Base-by-base conservation (phyloP, 352 stramenopile genomes). In the Phytophthora melonis region DNA sequence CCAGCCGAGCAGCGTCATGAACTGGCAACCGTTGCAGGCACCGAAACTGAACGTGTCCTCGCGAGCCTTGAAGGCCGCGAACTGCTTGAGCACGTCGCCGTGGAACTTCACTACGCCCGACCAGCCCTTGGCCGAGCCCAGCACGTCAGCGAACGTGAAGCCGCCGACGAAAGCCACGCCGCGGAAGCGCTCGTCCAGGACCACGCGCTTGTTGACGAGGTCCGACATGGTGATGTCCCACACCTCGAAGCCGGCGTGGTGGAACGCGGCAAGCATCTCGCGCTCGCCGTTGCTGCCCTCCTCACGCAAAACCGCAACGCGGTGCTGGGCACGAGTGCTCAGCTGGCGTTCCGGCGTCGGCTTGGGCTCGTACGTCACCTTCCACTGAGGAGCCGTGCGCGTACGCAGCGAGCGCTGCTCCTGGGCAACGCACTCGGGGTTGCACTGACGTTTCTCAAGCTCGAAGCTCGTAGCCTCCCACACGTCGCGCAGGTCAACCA, bases 391-490 rank as follows among this genome's bases (percentile, higher is more conserved):
- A 11, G 82, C 77, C 18, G 85, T 88, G 54, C 97, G 91, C 54
- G 77, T 87, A 55, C 95, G 94, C 25, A 99, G 78, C 23, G 89
- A 93, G 25, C 88, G 86, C 77, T 98, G 87, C 84, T 99, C 98
- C 79, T 98, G 83, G 8, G 84, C 87, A 10, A 99, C 97, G 74
- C 97, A 99, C 21, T 95, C 88, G 6, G 94, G 97, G 86, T 99
- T 98, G 81, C 97, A 92, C 81, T 99, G 98, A 57, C 94, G 91
- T 79, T 98, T 97, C 75, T 99, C 98, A 14, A 99, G 87, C 82
- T 98, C 92, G 74, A 99, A 99, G 69, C 94, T 99, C n/a, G 98
- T 99, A 8, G 94, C 91, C 76, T 99, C 98, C 98, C 98, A 99
- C 62, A 98, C 88, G 75, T 99, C 95, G 60, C 98, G 93, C 47